phyloP scores from a whole-genome alignment of 2,329 filamentous ascomycete genomes.

The Camillea tinctor region DNA sequence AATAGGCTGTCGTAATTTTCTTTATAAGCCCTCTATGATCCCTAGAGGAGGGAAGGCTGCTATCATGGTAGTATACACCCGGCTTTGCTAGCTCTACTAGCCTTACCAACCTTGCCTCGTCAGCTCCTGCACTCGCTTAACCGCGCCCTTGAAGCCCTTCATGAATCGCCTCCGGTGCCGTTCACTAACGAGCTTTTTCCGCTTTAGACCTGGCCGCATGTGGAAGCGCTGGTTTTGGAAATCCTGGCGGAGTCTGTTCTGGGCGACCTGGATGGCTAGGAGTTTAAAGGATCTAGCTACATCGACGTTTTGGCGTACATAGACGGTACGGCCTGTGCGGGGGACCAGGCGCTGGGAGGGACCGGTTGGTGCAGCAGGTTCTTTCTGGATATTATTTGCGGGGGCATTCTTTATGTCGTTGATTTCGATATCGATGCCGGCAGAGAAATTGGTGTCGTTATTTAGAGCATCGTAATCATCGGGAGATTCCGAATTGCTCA shows the following conservation, averaged over 20 bases:
- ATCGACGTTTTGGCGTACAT: slow-evolving; percentile 43
- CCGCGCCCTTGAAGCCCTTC: slow-evolving; percentile 63
- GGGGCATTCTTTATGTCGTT: slow-evolving; percentile 21
- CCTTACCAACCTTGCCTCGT: slow-evolving; percentile 81
- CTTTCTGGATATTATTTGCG: slow-evolving; percentile 4
- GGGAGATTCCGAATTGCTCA: background rate
- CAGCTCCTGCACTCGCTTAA: slow-evolving; percentile 65
- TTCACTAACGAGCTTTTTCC: slow-evolving; percentile 70
- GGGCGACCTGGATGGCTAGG: slow-evolving; percentile 38
- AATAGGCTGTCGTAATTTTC: slow-evolving; percentile 1
- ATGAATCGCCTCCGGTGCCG: slow-evolving; percentile 70
- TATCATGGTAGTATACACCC: slow-evolving; percentile 19
- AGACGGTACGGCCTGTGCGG: slow-evolving; percentile 43
- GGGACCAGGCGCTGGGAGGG: slow-evolving; percentile 40
- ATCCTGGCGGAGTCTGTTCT: slow-evolving; percentile 60
- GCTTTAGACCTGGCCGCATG: slow-evolving; percentile 72
- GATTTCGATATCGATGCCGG: slow-evolving; percentile 26
- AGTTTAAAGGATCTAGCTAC: slow-evolving; percentile 44
- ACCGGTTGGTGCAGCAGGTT: slow-evolving; percentile 7
- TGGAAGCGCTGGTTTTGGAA: slow-evolving; percentile 64
- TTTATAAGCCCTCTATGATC: too few species aligned
- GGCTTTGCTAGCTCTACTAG: too few species aligned
- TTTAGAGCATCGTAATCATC: background rate
- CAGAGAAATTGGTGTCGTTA: background rate
- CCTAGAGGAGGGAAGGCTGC: slow-evolving; percentile 1